A percentile compares a stretch with the other conserved stretches of the same genome.
These are phyloP conservation scores for Camillea tinctor DNA, from an alignment of 2,329 filamentous ascomycete genomes.

Conservation along the genomic window DNA sequence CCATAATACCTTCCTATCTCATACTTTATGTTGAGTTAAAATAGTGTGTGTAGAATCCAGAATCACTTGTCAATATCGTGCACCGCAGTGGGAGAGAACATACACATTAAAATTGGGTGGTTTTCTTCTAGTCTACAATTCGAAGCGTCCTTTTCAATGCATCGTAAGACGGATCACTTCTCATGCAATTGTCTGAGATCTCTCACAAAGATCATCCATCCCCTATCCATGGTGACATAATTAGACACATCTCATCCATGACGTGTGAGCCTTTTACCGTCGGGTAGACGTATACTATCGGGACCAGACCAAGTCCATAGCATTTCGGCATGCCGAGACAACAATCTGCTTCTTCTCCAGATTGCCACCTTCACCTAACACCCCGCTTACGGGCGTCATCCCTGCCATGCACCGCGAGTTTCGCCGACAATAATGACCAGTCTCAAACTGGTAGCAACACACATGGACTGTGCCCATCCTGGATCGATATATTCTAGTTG, in stretches of 20 bases:
- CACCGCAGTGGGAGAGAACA: neutral
- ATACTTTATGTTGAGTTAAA: neutral
- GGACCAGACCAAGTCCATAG: slow-evolving; percentile 1
- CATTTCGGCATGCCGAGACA: slow-evolving; percentile 1
- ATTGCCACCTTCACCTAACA: neutral
- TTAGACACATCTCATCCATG: slow-evolving; percentile 1
- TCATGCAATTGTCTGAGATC: slow-evolving; percentile 24
- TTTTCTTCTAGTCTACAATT: slow-evolving; percentile 11
- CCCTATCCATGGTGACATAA: neutral
- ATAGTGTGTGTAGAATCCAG: neutral
- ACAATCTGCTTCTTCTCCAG: neutral
- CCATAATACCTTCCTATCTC: neutral
- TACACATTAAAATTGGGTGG: slow-evolving; percentile 2
- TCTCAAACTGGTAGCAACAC: neutral
- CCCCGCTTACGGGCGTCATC: neutral
- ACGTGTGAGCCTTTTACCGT: slow-evolving; percentile 2
- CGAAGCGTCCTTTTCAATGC: slow-evolving; percentile 10
- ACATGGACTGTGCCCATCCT: neutral
- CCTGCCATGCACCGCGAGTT: neutral
- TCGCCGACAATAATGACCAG: slow-evolving; percentile 5
- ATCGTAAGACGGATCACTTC: slow-evolving; percentile 23
- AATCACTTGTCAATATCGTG: neutral
- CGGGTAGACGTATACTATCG: neutral
- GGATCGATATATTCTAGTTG: neutral
- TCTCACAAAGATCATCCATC: slow-evolving; percentile 1